Conservation (phyloP, 1,284 basidiomycete species). For the Marasmius oreades region DNA sequence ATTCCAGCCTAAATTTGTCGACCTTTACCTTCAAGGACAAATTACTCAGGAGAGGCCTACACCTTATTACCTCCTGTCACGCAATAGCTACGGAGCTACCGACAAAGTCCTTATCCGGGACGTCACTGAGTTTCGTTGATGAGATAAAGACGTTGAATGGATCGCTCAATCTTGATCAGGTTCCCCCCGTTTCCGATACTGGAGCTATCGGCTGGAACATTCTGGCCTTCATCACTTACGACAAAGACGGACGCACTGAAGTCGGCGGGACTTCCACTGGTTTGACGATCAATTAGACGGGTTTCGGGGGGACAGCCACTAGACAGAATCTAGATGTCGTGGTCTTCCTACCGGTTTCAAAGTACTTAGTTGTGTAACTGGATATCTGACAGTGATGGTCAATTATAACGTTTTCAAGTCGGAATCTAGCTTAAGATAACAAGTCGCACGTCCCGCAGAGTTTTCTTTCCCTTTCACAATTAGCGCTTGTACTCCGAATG, state of each 20-base stretch:
- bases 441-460: too few relatives aligned
- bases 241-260: conserved; percentile 5
- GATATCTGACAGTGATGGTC: too few relatives aligned
- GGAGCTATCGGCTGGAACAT: conserved; percentile 1
- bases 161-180: neutral
- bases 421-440: too few relatives aligned
- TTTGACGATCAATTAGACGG: neutral
- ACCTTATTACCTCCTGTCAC: conserved; percentile 12
- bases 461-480: too few relatives aligned
- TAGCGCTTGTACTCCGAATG: too few relatives aligned
- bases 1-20: conserved; percentile 13
- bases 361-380: too few relatives aligned
- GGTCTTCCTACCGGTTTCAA: too few relatives aligned
- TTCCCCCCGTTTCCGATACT: neutral
- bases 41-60: conserved; percentile 8
- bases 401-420: too few relatives aligned
- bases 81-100: conserved; percentile 12
- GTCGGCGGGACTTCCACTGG: conserved; percentile 3
- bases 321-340: too few relatives aligned
- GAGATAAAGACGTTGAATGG: neutral
- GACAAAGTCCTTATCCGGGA: conserved; percentile 5
- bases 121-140: neutral
- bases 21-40: conserved; percentile 15
- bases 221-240: conserved; percentile 10
- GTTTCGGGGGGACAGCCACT: too few relatives aligned